A percentile compares a stretch with the other conserved stretches of the same genome.
phyloP scores from a whole-genome alignment of 1,284 basidiomycete species.

The Cryptococcus maquisensis region DNA sequence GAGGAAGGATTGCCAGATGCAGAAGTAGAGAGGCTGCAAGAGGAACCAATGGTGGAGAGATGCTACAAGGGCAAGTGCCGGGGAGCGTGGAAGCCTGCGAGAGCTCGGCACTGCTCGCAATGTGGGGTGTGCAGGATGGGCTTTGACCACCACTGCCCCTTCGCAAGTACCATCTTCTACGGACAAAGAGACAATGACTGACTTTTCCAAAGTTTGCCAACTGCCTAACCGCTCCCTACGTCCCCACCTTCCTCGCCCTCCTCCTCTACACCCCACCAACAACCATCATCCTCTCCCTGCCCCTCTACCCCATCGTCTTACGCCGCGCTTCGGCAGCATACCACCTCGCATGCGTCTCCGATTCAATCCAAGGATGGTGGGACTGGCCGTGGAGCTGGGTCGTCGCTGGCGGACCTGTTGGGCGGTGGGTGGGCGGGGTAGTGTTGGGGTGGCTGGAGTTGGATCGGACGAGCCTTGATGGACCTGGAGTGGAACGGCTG shows the following conservation, averaged over 20 bases:
- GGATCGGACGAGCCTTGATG: slow-evolving; percentile 18
- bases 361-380: slow-evolving; percentile 31
- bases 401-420: slow-evolving; percentile 37
- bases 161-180: slow-evolving; percentile 21
- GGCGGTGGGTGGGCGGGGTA: slow-evolving; percentile 26
- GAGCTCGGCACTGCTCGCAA: slow-evolving; percentile 41
- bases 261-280: slow-evolving; percentile 25
- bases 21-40: background rate
- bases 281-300: slow-evolving; percentile 22
- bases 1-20: background rate
- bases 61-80: slow-evolving; percentile 27
- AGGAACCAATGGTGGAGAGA: slow-evolving; percentile 18
- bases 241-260: slow-evolving; percentile 33
- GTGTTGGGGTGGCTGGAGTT: slow-evolving; percentile 34
- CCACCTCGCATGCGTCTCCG: slow-evolving; percentile 2
- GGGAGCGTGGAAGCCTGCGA: slow-evolving; percentile 41
- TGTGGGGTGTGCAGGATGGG: slow-evolving; percentile 40
- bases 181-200: no score
- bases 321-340: slow-evolving; percentile 20
- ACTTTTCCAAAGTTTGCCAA: slow-evolving; percentile 36
- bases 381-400: slow-evolving; percentile 33
- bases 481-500: slow-evolving; percentile 7
- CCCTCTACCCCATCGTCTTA: slow-evolving; percentile 15
- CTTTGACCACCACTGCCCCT: slow-evolving; percentile 45
- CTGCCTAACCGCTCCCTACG: slow-evolving; percentile 39